These are phyloP conservation scores for Ogataea henricii DNA, from an alignment of 805 yeast genomes.

Conservation along the genomic window DNA sequence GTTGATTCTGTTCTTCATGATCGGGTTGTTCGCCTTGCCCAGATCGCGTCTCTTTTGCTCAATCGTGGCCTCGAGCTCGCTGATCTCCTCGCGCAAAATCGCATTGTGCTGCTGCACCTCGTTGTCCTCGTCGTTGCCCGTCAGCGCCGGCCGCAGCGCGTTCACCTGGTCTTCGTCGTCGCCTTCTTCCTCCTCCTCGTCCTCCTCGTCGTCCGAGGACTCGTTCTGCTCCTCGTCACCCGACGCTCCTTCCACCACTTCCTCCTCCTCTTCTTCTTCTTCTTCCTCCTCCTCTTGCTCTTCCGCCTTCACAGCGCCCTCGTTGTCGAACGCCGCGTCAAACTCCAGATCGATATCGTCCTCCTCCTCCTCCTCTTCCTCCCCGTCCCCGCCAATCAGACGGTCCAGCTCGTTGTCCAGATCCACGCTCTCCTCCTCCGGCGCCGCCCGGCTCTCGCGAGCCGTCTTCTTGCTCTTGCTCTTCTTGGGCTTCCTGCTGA, in stretches of 20 bases:
- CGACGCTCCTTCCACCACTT: conserved; percentile 44
- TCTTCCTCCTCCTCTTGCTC: conserved; percentile 46
- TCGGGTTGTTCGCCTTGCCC: conserved; percentile 74
- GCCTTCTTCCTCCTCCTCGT: conserved; percentile 45
- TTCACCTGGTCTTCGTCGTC: conserved; percentile 52
- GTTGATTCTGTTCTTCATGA: conserved; percentile 81
- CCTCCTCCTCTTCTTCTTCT: conserved; percentile 47
- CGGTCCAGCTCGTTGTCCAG: conserved; percentile 35
- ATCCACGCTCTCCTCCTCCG: conserved; percentile 35
- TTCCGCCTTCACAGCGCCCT: conserved; percentile 34
- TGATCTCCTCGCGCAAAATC: conserved; percentile 79
- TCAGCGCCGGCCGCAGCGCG: conserved; percentile 23
- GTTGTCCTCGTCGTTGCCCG: conserved; percentile 42
- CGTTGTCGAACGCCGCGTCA: conserved; percentile 20
- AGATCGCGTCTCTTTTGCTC: conserved; percentile 73
- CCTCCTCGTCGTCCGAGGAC: conserved; percentile 49
- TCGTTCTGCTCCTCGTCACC: conserved; percentile 49
- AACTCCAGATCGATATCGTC: conserved; percentile 26
- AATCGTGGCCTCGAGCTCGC: conserved; percentile 77
- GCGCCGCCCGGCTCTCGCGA: not conserved
- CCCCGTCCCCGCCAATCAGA: conserved; percentile 29
- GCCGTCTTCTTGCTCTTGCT: conserved; percentile 21
- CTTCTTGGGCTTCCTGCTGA: conserved; percentile 18
- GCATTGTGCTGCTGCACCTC: conserved; percentile 65
- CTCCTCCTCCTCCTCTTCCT: conserved; percentile 40